These are phyloP conservation scores for Serpula lacrymans DNA, from an alignment of 768 basidiomycete genomes.

Conservation along the genomic window DNA sequence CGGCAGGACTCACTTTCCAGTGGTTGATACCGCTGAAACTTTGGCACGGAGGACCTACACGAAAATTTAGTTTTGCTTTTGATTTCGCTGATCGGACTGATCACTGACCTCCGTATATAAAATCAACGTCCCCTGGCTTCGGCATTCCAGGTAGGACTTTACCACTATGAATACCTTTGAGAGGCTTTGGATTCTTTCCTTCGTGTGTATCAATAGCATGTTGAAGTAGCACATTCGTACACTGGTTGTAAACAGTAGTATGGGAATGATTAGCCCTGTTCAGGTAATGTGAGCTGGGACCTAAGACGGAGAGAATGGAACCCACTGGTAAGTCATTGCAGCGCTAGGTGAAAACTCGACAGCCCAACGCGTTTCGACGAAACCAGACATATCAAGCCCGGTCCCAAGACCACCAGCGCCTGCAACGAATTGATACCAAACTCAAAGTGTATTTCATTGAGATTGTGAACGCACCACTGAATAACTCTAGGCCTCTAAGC, in stretches of 20 bases:
- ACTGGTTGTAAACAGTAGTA: constrained; percentile 61
- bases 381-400: constrained; percentile 59
- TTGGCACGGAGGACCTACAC: constrained; percentile 71
- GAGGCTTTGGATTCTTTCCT: constrained; percentile 35
- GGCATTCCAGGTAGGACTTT: constrained; percentile 48
- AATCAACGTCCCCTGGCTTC: constrained; percentile 55
- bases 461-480: constrained; percentile 47
- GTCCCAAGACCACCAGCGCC: constrained; percentile 75
- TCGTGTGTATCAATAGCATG: constrained; percentile 50
- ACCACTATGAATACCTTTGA: constrained; percentile 40
- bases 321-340: constrained; percentile 60
- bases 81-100: constrained; percentile 2
- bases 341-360: constrained; percentile 64
- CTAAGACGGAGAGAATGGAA: constrained; percentile 1
- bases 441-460: neutral
- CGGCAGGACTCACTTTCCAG: constrained; percentile 50
- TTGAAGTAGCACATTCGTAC: constrained; percentile 55
- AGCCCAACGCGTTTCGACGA: constrained; percentile 65
- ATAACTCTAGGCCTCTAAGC: constrained; percentile 62
- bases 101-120: constrained; percentile 68
- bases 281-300: constrained; percentile 4
- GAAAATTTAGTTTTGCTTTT: constrained; percentile 1
- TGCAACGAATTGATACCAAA: constrained; percentile 20
- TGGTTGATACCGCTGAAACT: constrained; percentile 67
- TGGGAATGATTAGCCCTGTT: constrained; percentile 59